These are phyloP conservation scores for Penicillium sp. DNA, from an alignment of 2,329 filamentous ascomycete species.

Conservation along the genomic window DNA sequence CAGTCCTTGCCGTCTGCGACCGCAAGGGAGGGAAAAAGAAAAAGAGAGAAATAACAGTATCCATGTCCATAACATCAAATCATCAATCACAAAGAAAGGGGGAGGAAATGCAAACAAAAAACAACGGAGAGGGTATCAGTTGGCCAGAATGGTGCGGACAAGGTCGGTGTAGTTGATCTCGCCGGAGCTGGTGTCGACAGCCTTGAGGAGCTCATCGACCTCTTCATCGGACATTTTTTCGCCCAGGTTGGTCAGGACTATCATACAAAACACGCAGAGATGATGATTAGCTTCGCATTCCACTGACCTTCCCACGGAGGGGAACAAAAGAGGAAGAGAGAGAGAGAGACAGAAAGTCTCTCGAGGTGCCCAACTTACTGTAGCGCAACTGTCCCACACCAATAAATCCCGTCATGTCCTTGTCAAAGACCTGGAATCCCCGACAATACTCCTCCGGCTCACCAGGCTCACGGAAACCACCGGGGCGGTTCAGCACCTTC, in stretches of 20 bases:
- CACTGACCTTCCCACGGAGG: too few relatives aligned
- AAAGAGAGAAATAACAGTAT: neutral
- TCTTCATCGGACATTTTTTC: constrained; percentile 99
- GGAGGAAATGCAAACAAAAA: constrained; percentile 1
- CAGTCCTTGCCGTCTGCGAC: too few relatives aligned
- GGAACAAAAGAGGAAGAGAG: neutral
- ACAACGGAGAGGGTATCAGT: constrained; percentile 43
- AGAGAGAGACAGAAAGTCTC: constrained; percentile 3
- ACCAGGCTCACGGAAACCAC: constrained; percentile 95
- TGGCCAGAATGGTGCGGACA: constrained; percentile 79
- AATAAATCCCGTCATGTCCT: constrained; percentile 97
- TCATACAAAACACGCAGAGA: too few relatives aligned
- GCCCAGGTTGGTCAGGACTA: constrained; percentile 88
- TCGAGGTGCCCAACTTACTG: constrained; percentile 38
- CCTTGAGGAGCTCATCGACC: constrained; percentile 97
- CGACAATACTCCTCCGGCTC: constrained; percentile 98
- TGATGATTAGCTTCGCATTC: too few relatives aligned
- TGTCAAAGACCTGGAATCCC: constrained; percentile 98
- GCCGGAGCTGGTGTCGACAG: constrained; percentile 88
- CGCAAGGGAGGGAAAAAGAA: too few relatives aligned
- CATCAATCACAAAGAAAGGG: constrained; percentile 3
- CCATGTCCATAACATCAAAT: constrained; percentile 16
- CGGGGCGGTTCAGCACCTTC: constrained; percentile 92
- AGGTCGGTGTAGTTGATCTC: constrained; percentile 97
- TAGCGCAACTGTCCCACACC: constrained; percentile 97